Base-by-base conservation (phyloP, 2,329 filamentous ascomycete species). In the Curvularia spicifera region DNA sequence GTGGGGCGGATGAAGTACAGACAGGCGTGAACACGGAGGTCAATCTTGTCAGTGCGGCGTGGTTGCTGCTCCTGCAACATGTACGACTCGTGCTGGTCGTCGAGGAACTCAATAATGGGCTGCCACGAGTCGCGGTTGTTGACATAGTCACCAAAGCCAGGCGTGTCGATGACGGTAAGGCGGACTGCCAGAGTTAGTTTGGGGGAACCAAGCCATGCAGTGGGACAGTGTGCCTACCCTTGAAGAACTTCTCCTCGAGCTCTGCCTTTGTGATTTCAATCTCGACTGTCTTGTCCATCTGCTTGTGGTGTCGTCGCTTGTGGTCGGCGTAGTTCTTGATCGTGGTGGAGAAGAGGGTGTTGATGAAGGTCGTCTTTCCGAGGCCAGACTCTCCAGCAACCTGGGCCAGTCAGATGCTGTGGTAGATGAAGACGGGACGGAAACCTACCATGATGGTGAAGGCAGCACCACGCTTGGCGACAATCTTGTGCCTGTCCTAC, bases 251-350 rank as follows among this genome's bases (percentile, higher is more conserved):
- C 89, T 99, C 95, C 83, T 99, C 95, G 65, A 99, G 84, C 84
- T 99, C 95, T 59, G 95, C 95, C 87, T 99, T 99, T 80, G 95
- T 99, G 78, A 99, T 99, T 82, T 99, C 95, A 72, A 99, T 99
- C 84, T 99, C 96, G 67, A 99, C 95, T 10, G 95, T 99, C 87
- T 98, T 98, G 84, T 99, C 95, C 71, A 98, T 88, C 85, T 99
- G 95, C 88, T 99, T 99, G 83, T 95, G 91, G 82, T 99, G 95
- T 77, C 95, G 91, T 81, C 93, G 91, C 87, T 97, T 97, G 87
- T 99, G 94, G 82, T 99, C 95, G 86, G 95, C 95, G 81, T 99
- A 99, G 87, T 98, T 99, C 87, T 99, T 99, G 87, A 99, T 99
- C 73, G 95, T 99, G 69, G 96, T 99, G 64, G 95, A 99, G 87